Evolutionary conservation across 2,329 filamentous ascomycete species (phyloP), one percentile per base, ranked within the genome.

Genomic region (Pseudogymnoascus sp.): DNA sequence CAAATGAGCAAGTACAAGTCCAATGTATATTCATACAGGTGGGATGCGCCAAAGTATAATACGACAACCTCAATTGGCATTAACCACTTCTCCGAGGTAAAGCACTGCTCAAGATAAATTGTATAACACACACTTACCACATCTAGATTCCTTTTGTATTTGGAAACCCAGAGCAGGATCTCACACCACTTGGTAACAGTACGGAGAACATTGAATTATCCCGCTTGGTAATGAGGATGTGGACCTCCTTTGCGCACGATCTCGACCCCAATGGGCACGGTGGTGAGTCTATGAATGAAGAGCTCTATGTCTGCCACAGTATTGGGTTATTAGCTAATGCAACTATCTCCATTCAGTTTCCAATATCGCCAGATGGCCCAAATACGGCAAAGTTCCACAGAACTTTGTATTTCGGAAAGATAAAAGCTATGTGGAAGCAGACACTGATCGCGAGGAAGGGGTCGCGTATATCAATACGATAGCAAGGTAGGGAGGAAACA

Each of bases 341-440:
- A n/a, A 1, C 25, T 8, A 3, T 36, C n/a, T 18, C 2, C 12
- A 25, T 25, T 1, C 6, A 36, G 37, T 59, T 36, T 15, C 58
- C n/a, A 37, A 64, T 64, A 58, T 78, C 15, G 76, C 77, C 0
- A 52, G 65, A 9, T 80, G 78, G 78, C 78, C 77, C 1, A 67
- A 65, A 31, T 80, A 80, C 61, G 65, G 73, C 60, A 64, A 75
- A 0, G 62, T 67, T 0, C 64, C 65, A 1, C 78, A 79, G 2
- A 71, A 68, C 5, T 55, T 55, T 10, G 45, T 55, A 18, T 55
- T 55, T 55, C 45, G 45, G 8, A 55, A 55, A 18, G 45, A 55
- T 12, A 63, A 81, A 80, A 76, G 73, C 31, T 77, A 74, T 69
- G 70, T 80, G 0, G 80, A 82, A 64, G 68, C 72, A 1, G 79